Conservation (phyloP, 1,139 yeast genomes). For the Candida dubliniensis region DNA sequence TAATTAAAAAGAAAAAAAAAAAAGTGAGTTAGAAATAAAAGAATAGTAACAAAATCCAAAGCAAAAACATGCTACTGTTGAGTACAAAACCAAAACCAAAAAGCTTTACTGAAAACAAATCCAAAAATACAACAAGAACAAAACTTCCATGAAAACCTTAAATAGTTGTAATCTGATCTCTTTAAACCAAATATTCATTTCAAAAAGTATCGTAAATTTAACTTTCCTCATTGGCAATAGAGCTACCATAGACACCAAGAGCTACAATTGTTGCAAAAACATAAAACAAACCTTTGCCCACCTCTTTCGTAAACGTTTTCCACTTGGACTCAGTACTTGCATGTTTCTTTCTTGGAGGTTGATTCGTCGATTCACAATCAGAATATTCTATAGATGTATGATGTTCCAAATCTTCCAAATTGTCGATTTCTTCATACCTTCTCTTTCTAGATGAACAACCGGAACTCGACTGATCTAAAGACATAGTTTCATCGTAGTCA, state of each 20-base stretch:
- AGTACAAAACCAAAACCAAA: too few species aligned
- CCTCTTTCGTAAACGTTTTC: slow-evolving; percentile 31
- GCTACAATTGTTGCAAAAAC: slow-evolving; percentile 38
- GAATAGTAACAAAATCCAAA: too few species aligned
- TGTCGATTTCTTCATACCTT: slow-evolving; percentile 10
- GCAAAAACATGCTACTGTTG: too few species aligned
- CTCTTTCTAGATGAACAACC: slow-evolving; percentile 3
- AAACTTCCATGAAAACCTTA: too few species aligned
- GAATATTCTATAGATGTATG: not conserved
- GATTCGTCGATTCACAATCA: not conserved
- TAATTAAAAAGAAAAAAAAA: too few species aligned
- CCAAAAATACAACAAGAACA: too few species aligned
- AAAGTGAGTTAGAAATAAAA: too few species aligned
- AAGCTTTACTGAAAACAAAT: too few species aligned
- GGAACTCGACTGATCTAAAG: not conserved
- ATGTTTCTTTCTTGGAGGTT: slow-evolving; percentile 14
- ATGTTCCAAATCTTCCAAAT: slow-evolving; percentile 5
- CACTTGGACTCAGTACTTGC: slow-evolving; percentile 10
- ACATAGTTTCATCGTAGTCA: too few species aligned
- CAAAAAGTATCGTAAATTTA: not conserved
- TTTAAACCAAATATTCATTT: not conserved
- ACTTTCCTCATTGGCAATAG: slow-evolving; percentile 11
- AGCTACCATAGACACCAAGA: slow-evolving; percentile 39
- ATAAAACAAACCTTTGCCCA: slow-evolving; percentile 36
- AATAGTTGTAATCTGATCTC: too few species aligned